Evolutionary conservation across 495 filamentous ascomycete genomes (phyloP).

Genomic region (Talaromyces proteolyticus): DNA sequence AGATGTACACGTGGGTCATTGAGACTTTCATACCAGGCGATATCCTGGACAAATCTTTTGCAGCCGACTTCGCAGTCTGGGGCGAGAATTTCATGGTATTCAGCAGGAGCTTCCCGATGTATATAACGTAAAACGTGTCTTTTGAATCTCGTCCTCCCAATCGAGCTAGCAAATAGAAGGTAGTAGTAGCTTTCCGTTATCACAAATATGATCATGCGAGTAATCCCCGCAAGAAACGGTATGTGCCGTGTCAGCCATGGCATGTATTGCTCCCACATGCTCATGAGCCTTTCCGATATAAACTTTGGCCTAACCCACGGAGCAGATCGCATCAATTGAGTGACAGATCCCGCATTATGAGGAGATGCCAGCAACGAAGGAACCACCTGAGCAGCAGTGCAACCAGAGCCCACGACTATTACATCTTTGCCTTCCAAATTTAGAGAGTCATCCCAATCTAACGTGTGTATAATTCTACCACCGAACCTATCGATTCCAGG

Average conservation of each 20-base stretch:
- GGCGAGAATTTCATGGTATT: conserved; percentile 51
- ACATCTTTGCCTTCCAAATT: conserved; percentile 47
- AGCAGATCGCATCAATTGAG: not conserved
- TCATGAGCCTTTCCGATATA: not conserved
- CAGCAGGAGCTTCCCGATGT: conserved; percentile 37
- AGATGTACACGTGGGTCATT: conserved; percentile 41
- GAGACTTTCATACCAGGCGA: conserved; percentile 39
- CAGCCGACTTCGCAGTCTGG: conserved; percentile 49
- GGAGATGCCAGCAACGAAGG: not conserved
- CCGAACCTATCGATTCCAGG: conserved; percentile 25
- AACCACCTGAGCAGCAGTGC: conserved; percentile 17
- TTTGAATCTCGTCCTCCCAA: conserved; percentile 7
- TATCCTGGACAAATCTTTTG: conserved; percentile 47
- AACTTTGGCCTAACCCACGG: not conserved
- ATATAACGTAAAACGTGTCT: conserved; percentile 29
- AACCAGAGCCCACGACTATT: conserved; percentile 57
- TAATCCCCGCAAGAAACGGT: not conserved
- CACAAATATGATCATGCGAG: not conserved
- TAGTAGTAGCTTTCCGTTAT: not conserved
- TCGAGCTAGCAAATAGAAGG: not conserved
- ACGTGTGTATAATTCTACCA: conserved; percentile 53
- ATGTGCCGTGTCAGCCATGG: not conserved
- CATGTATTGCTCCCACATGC: not conserved
- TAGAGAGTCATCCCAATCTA: conserved; percentile 44
- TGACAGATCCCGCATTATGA: not conserved